phyloP scores from a whole-genome alignment of 2,329 filamentous ascomycete genomes.

The Ascosphaera aggregata region DNA sequence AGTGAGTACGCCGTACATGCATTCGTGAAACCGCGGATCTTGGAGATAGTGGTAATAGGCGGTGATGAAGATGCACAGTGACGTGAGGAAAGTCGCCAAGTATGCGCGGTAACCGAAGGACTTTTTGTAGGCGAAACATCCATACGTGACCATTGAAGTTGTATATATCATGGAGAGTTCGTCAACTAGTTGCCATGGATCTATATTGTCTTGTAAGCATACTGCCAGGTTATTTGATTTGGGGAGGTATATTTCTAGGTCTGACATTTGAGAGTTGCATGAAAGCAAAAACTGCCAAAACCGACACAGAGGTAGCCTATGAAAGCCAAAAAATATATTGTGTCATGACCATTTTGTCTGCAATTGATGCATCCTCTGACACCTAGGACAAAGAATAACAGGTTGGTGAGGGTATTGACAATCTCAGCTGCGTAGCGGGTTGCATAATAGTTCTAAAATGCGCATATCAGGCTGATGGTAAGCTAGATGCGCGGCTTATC shows the following conservation, averaged over 20 bases:
- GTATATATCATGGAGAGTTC: slow-evolving; percentile 53
- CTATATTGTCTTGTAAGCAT: slow-evolving; percentile 13
- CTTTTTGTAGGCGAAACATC: slow-evolving; percentile 49
- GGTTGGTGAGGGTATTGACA: slow-evolving; percentile 60
- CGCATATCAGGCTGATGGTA: neutral
- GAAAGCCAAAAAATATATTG: slow-evolving; percentile 48
- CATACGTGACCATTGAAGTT: slow-evolving; percentile 45
- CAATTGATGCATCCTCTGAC: slow-evolving; percentile 54
- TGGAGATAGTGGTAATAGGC: slow-evolving; percentile 62
- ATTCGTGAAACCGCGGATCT: slow-evolving; percentile 64
- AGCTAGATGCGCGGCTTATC: neutral
- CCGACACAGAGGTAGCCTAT: slow-evolving; percentile 38
- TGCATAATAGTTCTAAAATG: slow-evolving; percentile 43
- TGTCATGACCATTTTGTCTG: slow-evolving; percentile 45
- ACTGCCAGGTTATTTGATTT: slow-evolving; percentile 7
- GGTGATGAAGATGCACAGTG: slow-evolving; percentile 45
- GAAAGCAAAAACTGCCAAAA: slow-evolving; percentile 38
- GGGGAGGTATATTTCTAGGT: slow-evolving; percentile 2
- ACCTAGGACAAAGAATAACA: slow-evolving; percentile 59
- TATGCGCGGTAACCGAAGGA: slow-evolving; percentile 26
- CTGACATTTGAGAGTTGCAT: slow-evolving; percentile 37
- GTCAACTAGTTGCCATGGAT: slow-evolving; percentile 48
- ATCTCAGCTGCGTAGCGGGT: slow-evolving; percentile 56
- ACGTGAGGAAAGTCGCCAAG: slow-evolving; percentile 33
- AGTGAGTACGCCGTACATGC: slow-evolving; percentile 51